Evolutionary conservation across 495 filamentous ascomycete species (phyloP).

Genomic region (Penicillium ucsense): DNA sequence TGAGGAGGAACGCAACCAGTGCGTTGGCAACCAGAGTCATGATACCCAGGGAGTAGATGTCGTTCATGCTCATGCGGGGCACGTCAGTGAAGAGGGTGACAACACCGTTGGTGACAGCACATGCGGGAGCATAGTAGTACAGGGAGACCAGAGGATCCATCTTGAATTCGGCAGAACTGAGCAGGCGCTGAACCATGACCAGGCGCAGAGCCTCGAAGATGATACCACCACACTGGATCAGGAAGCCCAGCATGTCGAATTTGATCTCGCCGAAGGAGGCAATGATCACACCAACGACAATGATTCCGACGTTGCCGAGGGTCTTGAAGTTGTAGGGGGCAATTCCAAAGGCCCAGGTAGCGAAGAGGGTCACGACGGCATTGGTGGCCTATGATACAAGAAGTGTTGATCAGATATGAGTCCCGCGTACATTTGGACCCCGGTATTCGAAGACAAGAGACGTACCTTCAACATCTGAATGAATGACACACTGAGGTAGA

Average conservation of each 20-base stretch:
- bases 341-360: conserved; percentile 67
- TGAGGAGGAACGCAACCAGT: conserved; percentile 69
- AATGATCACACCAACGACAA: conserved; percentile 77
- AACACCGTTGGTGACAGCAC: conserved; percentile 69
- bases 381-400: conserved; percentile 56
- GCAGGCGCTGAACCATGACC: conserved; percentile 75
- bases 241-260: conserved; percentile 71
- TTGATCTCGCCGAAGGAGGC: conserved; percentile 83
- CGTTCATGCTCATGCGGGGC: conserved; percentile 53
- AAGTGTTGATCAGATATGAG: not conserved
- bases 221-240: conserved; percentile 71
- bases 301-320: conserved; percentile 71
- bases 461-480: conserved; percentile 89
- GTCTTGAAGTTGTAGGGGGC: conserved; percentile 59
- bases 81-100: conserved; percentile 67
- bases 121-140: conserved; percentile 88
- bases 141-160: conserved; percentile 90
- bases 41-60: conserved; percentile 63
- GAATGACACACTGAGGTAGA: conserved; percentile 82
- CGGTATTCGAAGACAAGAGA: no score
- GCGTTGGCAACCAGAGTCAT: conserved; percentile 69
- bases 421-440: no score
- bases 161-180: conserved; percentile 82
- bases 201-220: conserved; percentile 79
- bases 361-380: conserved; percentile 75